Evolutionary conservation across 2,329 filamentous ascomycete genomes (phyloP).

Genomic region (Fusarium verrucosum): DNA sequence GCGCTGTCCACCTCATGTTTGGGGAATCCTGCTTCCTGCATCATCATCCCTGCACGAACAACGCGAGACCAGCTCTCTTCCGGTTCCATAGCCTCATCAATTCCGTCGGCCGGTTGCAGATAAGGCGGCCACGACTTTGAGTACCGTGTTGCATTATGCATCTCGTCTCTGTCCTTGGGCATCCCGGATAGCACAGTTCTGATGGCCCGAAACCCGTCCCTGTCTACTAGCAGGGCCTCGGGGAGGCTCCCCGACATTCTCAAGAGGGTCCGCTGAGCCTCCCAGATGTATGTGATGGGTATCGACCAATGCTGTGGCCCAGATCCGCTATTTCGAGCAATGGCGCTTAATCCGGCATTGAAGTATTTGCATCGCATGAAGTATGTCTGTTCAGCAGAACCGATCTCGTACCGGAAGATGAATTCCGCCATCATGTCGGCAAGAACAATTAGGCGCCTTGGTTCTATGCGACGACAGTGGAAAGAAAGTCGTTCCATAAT

Average conservation of each 20-base stretch:
- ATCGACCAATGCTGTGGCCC: conserved; percentile 38
- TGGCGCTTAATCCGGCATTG: conserved; percentile 43
- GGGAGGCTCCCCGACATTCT: conserved; percentile 59
- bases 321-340: conserved; percentile 42
- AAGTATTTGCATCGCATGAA: conserved; percentile 46
- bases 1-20: conserved; percentile 58
- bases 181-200: conserved; percentile 62
- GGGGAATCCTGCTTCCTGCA: conserved; percentile 66
- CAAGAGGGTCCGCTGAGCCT: conserved; percentile 64
- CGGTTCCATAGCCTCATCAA: conserved; percentile 63
- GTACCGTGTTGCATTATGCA: conserved; percentile 58
- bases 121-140: conserved; percentile 69
- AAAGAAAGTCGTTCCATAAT: conserved; percentile 42
- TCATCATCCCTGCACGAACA: conserved; percentile 62
- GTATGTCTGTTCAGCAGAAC: conserved; percentile 37
- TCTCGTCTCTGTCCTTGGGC: conserved; percentile 62
- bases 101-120: conserved; percentile 64
- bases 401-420: conserved; percentile 37
- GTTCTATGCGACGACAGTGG: conserved; percentile 49
- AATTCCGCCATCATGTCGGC: conserved; percentile 43
- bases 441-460: conserved; percentile 47
- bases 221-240: conserved; percentile 61
- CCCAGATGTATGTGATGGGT: conserved; percentile 57
- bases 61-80: conserved; percentile 65
- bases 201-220: conserved; percentile 63